Evolutionary conservation across 768 basidiomycete species (phyloP), one percentile per base, ranked within the genome.

Genomic region (Calocybe indica): DNA sequence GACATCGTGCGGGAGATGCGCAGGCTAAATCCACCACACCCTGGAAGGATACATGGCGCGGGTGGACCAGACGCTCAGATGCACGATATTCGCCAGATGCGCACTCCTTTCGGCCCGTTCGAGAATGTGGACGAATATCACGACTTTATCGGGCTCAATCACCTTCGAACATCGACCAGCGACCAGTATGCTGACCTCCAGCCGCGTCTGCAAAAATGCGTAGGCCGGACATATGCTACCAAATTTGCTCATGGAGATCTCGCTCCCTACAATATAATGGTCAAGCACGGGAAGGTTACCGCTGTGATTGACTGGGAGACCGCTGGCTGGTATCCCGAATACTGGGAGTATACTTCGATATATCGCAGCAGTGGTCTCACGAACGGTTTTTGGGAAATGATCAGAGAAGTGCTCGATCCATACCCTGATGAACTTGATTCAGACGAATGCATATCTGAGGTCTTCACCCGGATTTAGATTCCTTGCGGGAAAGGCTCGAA

Each of bases 1-100:
- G 52, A 50, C 15, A 48, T 38, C 29, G 28, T 55, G 28, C 44
- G 46, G 37, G 51, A 58, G 33, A 40, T 56, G n/a, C 51, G 52
- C 12, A 37, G 50, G 9, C 43, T 55, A 6, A n/a, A 48, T 12
- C 51, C 52, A 15, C 52, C 46, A 7, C 35, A 48, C 32, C 45
- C 50, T 15, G 55, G 43, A 38, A 30, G 34, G 22, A 22, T 22
- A 22, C 22, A 22, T 22, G 22, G 22, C 22, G 22, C 22, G 22
- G 22, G 22, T 2, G 22, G 22, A 22, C 22, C 22, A 22, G 22
- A 22, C 22, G 22, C 22, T 22, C 22, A 22, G 22, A 22, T 22
- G 22, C 22, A 22, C 22, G 22, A 22, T 22, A 22, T 22, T 22
- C 22, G 22, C 22, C 22, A 22, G 22, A 22, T 22, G 22, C 22